Evolutionary conservation across 495 filamentous ascomycete genomes (phyloP).

Genomic region (Penicillium coffeae): DNA sequence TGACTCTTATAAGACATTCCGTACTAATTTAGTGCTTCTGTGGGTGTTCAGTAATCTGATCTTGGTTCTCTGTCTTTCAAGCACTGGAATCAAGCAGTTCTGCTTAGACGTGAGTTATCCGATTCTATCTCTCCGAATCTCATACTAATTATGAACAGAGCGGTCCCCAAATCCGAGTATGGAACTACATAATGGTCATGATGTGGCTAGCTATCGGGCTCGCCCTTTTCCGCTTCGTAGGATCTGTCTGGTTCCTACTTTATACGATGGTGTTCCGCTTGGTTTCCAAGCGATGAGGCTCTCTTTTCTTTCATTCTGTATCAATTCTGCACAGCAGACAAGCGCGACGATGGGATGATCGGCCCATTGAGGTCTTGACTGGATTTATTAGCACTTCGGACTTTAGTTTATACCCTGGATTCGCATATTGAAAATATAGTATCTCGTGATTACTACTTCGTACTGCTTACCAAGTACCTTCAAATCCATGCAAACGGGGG

Average conservation of each 20-base stretch:
- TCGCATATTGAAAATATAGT: too few species aligned
- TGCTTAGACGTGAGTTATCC: slow-evolving; percentile 65
- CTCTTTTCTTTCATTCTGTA: neutral
- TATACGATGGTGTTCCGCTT: slow-evolving; percentile 2
- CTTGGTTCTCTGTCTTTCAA: slow-evolving; percentile 77
- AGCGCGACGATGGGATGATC: too few species aligned
- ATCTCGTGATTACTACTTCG: too few species aligned
- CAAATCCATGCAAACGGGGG: too few species aligned
- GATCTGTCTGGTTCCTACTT: slow-evolving; percentile 8
- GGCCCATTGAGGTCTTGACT: too few species aligned
- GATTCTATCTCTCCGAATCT: neutral
- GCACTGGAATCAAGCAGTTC: slow-evolving; percentile 65
- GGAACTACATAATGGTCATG: slow-evolving; percentile 8
- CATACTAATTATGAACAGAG: neutral
- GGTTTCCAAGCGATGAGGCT: neutral
- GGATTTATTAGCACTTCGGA: too few species aligned
- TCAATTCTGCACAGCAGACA: too few species aligned
- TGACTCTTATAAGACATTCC: slow-evolving; percentile 92
- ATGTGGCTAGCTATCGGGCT: slow-evolving; percentile 8
- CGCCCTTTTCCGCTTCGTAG: slow-evolving; percentile 9
- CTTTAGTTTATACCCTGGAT: too few species aligned
- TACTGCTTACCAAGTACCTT: too few species aligned
- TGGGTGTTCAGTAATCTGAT: slow-evolving; percentile 88
- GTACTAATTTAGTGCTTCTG: slow-evolving; percentile 73
- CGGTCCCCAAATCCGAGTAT: slow-evolving; percentile 1